phyloP scores from a whole-genome alignment of 1,139 yeast species.

The Trichomonascaceae sp. region DNA sequence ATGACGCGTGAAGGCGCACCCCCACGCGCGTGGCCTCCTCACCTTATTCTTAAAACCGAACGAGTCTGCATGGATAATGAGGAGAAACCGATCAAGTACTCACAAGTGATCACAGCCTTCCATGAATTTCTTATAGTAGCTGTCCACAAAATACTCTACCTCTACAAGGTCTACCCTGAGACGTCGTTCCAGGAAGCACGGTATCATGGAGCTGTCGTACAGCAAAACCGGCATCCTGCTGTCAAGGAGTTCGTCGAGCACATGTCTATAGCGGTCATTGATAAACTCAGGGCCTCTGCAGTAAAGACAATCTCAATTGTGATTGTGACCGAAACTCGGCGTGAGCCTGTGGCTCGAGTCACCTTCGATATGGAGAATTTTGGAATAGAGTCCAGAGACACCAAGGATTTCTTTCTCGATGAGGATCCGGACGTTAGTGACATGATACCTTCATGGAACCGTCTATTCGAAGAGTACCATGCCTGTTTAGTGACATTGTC shows the following conservation, averaged over 20 bases:
- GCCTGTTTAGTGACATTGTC: constrained; percentile 17
- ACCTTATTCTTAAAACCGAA: too few species aligned
- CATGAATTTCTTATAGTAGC: constrained; percentile 24
- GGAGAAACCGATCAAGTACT: too few species aligned
- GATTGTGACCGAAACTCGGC: constrained; percentile 12
- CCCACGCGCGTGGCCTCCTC: background rate
- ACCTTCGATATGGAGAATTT: background rate
- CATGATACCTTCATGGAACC: constrained; percentile 9
- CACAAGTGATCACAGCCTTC: constrained; percentile 17
- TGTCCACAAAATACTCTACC: constrained; percentile 24
- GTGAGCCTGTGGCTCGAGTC: constrained; percentile 21
- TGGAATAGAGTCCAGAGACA: too few species aligned
- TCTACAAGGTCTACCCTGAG: constrained; percentile 24
- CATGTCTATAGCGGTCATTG: constrained; percentile 18
- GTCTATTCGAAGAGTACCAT: constrained; percentile 18
- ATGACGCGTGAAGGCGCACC: too few species aligned
- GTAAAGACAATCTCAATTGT: constrained; percentile 18
- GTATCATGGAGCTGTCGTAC: constrained; percentile 23
- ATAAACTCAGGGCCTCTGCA: constrained; percentile 15
- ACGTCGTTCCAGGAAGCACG: constrained; percentile 23
- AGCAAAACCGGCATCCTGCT: constrained; percentile 26
- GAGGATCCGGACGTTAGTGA: too few species aligned
- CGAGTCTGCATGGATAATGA: too few species aligned
- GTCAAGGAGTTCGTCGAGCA: constrained; percentile 26
- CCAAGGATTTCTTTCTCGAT: too few species aligned